Base-by-base conservation (phyloP, 148 eudicot genomes). In the Dianthus caryophyllus region DNA sequence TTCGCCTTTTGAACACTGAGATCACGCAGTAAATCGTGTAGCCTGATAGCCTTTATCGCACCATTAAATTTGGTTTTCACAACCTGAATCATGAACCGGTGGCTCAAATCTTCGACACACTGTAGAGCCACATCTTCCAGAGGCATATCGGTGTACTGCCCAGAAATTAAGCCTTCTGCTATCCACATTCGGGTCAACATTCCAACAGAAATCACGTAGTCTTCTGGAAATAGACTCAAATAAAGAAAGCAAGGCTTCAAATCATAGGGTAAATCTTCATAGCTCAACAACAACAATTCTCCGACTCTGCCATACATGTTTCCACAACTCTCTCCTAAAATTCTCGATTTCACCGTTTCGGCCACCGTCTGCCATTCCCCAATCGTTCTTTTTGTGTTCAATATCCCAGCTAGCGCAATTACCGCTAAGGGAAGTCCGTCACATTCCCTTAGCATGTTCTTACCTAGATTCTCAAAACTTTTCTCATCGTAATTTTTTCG, bases 351-450 rank as follows among this genome's bases (percentile, higher is more conserved):
- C 27, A 69, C 64, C 2, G 59, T 54, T 33, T 73, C 60, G 5
- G 31, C 50, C 20, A 67, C 60, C 44, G 9, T 52, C 25, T 68
- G 59, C 71, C 80, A 72, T 55, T 49, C 67, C 12, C 38, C 65
- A 26, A 30, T 72, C 52, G 26, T 62, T 26, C 25, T 17, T 61
- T 21, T 67, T 25, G 69, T 38, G 41, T 67, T 48, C 48, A 76
- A 64, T 31, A 76, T 54, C 30, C 80, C 80, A 38, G 74, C 84
- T 16, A 80, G 31, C 11, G 77, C 84, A 2, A 80, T 46, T 21
- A 81, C 54, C 21, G 82, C 85, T 29, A 78, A 70, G 16, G 82
- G 82, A 20, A 82, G 73, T 38, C 85, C 85, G 2, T 64, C 62
- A 39, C 80, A 82, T 57, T 48, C 54, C 22, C 43, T 57, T 2